Conservation (phyloP, 257 asterid species). For the Pogostemon cablin region DNA sequence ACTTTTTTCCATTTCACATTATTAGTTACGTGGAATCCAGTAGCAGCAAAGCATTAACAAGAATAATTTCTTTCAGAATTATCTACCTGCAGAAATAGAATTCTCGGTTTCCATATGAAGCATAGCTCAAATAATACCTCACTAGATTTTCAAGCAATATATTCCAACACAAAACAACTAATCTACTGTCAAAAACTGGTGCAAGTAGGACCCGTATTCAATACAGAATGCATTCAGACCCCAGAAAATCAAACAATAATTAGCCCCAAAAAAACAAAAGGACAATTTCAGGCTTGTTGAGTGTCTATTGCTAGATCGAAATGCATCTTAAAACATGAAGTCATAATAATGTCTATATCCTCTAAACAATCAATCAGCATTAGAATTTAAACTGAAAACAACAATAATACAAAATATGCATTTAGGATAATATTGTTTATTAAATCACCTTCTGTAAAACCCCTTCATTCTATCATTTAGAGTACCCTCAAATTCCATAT, state of each 20-base stretch:
- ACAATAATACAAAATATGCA: conserved; percentile 15
- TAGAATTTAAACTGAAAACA: background rate
- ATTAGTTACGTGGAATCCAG: conserved; percentile 7
- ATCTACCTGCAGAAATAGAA: background rate
- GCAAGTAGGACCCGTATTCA: background rate
- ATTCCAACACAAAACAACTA: conserved; percentile 6
- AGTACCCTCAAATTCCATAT: conserved; percentile 73
- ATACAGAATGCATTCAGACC: background rate
- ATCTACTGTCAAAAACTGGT: background rate
- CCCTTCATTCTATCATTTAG: conserved; percentile 96
- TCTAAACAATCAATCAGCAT: background rate
- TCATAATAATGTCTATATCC: background rate
- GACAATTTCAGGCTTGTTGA: background rate
- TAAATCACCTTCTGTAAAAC: conserved; percentile 76
- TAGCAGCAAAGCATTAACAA: background rate
- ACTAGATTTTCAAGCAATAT: background rate
- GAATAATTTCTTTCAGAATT: background rate
- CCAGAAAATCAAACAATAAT: background rate
- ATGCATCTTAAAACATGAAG: background rate
- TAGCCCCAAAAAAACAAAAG: background rate
- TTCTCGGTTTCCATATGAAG: background rate
- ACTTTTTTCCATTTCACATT: conserved; percentile 12
- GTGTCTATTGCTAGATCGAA: background rate
- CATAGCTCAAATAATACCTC: conserved; percentile 1
- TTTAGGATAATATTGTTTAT: background rate